Evolutionary conservation across 257 asterid species (phyloP).

Genomic region (Cynanchum wilfordii): DNA sequence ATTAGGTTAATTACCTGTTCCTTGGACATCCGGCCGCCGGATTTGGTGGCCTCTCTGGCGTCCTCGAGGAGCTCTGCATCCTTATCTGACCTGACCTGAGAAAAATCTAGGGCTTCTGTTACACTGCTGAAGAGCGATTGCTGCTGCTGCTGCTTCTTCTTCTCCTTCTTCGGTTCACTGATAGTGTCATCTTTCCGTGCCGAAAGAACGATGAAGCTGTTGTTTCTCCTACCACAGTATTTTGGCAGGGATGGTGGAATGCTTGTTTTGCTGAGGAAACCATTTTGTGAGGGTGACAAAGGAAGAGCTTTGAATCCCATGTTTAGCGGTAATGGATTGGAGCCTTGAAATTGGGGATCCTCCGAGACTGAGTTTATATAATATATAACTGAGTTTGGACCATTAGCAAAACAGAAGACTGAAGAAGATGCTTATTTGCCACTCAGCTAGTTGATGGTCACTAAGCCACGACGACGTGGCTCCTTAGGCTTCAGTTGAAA

Average conservation of each 20-base stretch:
- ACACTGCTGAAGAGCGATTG: conserved; percentile 60
- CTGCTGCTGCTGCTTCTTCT: conserved; percentile 15
- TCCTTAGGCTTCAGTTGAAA: conserved; percentile 17
- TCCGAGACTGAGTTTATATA: not conserved
- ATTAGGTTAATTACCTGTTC: conserved; percentile 46
- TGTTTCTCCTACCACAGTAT: conserved; percentile 12
- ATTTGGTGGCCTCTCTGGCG: conserved; percentile 58
- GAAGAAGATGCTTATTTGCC: conserved; percentile 31
- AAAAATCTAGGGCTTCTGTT: conserved; percentile 79
- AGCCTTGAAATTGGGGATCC: not conserved
- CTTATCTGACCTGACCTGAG: conserved; percentile 68
- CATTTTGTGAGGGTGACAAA: conserved; percentile 49
- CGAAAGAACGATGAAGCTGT: conserved; percentile 26
- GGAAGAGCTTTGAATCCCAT: conserved; percentile 59
- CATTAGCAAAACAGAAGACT: not conserved
- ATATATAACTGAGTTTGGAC: conserved; percentile 12
- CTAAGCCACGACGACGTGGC: conserved; percentile 55
- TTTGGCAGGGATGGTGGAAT: conserved; percentile 15
- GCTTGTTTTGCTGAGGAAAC: conserved; percentile 22
- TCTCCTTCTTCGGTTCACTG: conserved; percentile 23
- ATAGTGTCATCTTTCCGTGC: conserved; percentile 37
- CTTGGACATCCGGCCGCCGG: conserved; percentile 70
- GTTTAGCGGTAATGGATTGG: not conserved
- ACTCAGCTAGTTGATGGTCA: conserved; percentile 38
- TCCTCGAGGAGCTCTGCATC: conserved; percentile 80